Base-by-base conservation (phyloP, 495 filamentous ascomycete species). In the Xylaria venustula region DNA sequence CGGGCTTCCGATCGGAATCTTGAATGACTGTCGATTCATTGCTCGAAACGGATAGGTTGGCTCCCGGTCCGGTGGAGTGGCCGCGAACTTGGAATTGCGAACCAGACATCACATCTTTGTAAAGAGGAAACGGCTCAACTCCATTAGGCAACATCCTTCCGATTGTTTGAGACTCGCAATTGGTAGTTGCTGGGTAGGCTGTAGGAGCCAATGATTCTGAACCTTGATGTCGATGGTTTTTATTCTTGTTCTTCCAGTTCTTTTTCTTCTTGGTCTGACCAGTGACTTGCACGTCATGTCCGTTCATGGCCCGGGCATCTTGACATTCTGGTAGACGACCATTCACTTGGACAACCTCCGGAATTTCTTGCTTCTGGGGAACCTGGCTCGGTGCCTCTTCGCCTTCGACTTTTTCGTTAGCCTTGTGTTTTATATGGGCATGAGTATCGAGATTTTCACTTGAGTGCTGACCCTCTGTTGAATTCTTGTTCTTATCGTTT, bases 61-160 rank as follows among this genome's bases (percentile, higher is more conserved):
- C 40, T 2, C 40, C 40, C 9, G 14, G 22, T n/a, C 26, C 26
- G n/a, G 37, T 34, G 4, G 25, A n/a, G 2, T 34, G 41, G 15
- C 30, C 42, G 5, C 22, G 36, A 11, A 30, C 2, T 3, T 32
- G 45, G n/a, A 22, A 3, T 12, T 50, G 45, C 30, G 34, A 17
- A 30, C 51, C 44, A 19, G 44, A 55, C 59, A 61, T 55, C 3
- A 32, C 20, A 17, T 61, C 59, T 30, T 32, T 41, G 23, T 61
- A 61, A 19, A 51, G 7, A 15, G 59, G 59, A 8, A 61, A 61
- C 32, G 59, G 59, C 19, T 61, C 59, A 15, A 26, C 49, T 0
- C 19, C 58, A 54, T 26, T 19, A 8, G 51, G 11, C 15, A 2
- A 9, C 26, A n/a, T n/a, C n/a, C n/a, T n/a, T n/a, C n/a, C n/a